Percentiles rank a stretch among this genome's conserved stretches.
Evolutionary conservation across 1,284 basidiomycete species (phyloP).

Genomic region (Pseudozyma thailandica): DNA sequence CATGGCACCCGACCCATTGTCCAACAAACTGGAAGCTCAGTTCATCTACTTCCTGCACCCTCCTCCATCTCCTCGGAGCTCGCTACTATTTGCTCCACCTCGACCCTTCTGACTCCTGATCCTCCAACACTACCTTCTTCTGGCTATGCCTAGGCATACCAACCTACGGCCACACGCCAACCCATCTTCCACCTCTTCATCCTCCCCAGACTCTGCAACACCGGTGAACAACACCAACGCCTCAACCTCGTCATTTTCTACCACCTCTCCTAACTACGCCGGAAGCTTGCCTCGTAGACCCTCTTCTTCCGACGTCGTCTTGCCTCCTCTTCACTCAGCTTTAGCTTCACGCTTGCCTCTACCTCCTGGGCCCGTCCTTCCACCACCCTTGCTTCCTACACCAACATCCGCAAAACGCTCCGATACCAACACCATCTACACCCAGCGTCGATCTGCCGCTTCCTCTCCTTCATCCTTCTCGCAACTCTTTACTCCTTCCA

Average conservation of each 20-base stretch:
- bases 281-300: slow-evolving; percentile 1
- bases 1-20: neutral
- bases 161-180: slow-evolving; percentile 15
- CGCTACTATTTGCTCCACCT: neutral
- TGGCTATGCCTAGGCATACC: slow-evolving; percentile 26
- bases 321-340: slow-evolving; percentile 36
- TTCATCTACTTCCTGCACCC: neutral
- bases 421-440: neutral
- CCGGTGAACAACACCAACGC: neutral
- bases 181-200: slow-evolving; percentile 1
- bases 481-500: neutral
- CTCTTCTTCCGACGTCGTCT: slow-evolving; percentile 27
- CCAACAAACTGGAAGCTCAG: slow-evolving; percentile 3
- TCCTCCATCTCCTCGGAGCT: slow-evolving; percentile 7
- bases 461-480: slow-evolving; percentile 1
- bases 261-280: neutral
- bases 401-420: slow-evolving; percentile 6
- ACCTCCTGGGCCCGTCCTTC: slow-evolving; percentile 18
- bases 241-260: slow-evolving; percentile 1
- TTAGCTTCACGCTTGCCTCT: slow-evolving; percentile 9
- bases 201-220: neutral
- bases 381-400: slow-evolving; percentile 28
- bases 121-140: neutral
- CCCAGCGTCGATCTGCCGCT: neutral
- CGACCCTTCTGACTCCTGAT: neutral